Conservation (phyloP, 208 protist genomes). For the Leptomonas seymouri region DNA sequence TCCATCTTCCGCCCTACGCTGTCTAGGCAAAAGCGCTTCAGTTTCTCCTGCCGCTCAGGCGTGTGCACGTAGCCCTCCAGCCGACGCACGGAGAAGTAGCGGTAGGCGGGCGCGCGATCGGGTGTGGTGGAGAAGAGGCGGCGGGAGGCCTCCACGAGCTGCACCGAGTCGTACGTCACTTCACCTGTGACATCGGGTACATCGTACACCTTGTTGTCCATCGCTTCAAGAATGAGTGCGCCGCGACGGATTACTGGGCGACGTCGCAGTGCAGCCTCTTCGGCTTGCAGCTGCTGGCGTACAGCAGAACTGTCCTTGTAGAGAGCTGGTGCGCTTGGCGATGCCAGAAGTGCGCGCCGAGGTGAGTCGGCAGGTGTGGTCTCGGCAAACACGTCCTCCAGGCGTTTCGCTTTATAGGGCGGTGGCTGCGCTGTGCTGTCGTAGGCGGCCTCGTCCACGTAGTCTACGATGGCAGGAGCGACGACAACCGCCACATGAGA, state of each 20-base stretch:
- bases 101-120: constrained; percentile 46
- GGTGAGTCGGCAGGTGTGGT: neutral
- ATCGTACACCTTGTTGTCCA: constrained; percentile 76
- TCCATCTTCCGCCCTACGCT: constrained; percentile 45
- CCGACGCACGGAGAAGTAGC: constrained; percentile 68
- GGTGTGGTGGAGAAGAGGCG: constrained; percentile 45
- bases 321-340: neutral
- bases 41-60: constrained; percentile 22
- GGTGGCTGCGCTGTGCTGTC: neutral
- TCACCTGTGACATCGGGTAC: constrained; percentile 59
- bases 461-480: constrained; percentile 51
- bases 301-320: constrained; percentile 3
- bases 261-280: constrained; percentile 25
- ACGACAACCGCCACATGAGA: constrained; percentile 89
- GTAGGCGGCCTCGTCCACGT: constrained; percentile 15
- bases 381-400: constrained; percentile 14
- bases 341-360: neutral
- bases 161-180: constrained; percentile 54
- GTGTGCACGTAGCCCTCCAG: constrained; percentile 43
- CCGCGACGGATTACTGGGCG: constrained; percentile 41
- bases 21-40: constrained; percentile 29
- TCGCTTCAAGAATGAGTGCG: constrained; percentile 72
- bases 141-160: constrained; percentile 58
- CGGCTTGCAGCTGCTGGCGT: constrained; percentile 33
- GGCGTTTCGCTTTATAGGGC: constrained; percentile 15